Percentiles rank a stretch among this genome's conserved stretches.
These are phyloP conservation scores for Paramecium sonneborni DNA, from an alignment of 73 alveolate species.

Conservation along the genomic window DNA sequence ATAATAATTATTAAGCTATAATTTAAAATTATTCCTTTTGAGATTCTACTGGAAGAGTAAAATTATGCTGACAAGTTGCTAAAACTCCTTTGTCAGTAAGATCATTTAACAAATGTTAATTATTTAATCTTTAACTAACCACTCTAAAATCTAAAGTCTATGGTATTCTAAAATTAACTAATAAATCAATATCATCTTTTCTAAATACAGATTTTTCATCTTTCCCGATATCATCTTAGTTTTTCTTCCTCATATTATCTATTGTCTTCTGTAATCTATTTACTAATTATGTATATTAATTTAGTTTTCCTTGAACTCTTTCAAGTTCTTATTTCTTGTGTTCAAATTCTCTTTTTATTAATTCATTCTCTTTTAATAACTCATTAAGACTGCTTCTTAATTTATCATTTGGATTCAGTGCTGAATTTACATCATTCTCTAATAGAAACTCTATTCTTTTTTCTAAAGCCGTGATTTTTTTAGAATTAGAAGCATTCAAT, in stretches of 20 bases:
- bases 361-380: conserved; percentile 56
- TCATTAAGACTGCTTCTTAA: conserved; percentile 59
- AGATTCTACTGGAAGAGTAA: conserved; percentile 17
- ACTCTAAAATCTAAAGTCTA: conserved; percentile 55
- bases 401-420: conserved; percentile 67
- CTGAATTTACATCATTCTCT: conserved; percentile 61
- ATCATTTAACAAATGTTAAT: conserved; percentile 49
- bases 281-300: conserved; percentile 20
- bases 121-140: conserved; percentile 51
- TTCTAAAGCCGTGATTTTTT: conserved; percentile 58
- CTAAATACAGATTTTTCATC: conserved; percentile 5
- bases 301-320: conserved; percentile 56
- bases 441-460: conserved; percentile 64
- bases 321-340: conserved; percentile 63
- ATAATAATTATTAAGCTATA: not conserved
- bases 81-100: conserved; percentile 40
- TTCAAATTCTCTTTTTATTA: conserved; percentile 57
- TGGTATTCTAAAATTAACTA: conserved; percentile 60
- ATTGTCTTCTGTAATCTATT: conserved; percentile 49
- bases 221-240: conserved; percentile 27
- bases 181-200: conserved; percentile 67
- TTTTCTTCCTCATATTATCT: conserved; percentile 64
- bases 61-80: not conserved
- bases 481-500: conserved; percentile 35
- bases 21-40: conserved; percentile 8